Percentiles rank a stretch among this genome's conserved stretches.
These are phyloP conservation scores for Dispira parvispora DNA, from an alignment of 192 early-diverging fungal species.

Conservation along the genomic window DNA sequence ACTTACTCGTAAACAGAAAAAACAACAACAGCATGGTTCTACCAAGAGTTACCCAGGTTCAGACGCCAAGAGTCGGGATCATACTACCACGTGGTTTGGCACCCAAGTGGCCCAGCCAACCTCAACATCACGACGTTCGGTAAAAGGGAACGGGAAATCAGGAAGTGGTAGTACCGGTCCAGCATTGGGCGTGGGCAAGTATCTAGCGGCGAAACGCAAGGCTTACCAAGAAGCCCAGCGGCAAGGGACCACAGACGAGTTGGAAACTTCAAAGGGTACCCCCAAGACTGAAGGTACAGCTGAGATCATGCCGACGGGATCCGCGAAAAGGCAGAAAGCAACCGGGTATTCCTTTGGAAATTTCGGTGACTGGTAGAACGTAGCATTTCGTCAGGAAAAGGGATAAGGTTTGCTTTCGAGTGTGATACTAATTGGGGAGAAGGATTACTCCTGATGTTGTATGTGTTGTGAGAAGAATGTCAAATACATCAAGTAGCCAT, in stretches of 20 bases:
- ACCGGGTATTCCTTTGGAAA: conserved; percentile 21
- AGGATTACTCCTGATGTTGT: too few relatives aligned
- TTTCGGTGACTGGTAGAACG: conserved; percentile 22
- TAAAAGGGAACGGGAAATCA: too few relatives aligned
- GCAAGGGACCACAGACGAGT: too few relatives aligned
- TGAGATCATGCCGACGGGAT: not conserved
- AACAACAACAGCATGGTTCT: conserved; percentile 25
- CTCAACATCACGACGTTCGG: conserved; percentile 8
- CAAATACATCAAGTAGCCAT: too few relatives aligned
- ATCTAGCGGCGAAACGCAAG: conserved; percentile 9
- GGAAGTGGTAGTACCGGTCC: not conserved
- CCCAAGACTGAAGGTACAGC: not conserved
- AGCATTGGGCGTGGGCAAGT: conserved; percentile 7
- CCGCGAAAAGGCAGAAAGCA: conserved; percentile 7
- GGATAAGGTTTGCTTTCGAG: too few relatives aligned
- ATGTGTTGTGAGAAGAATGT: too few relatives aligned
- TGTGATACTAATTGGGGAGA: too few relatives aligned
- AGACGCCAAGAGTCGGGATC: conserved; percentile 35
- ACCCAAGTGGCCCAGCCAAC: conserved; percentile 25
- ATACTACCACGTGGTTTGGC: conserved; percentile 59
- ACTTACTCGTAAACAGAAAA: conserved; percentile 42
- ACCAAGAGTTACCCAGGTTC: conserved; percentile 21
- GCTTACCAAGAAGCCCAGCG: not conserved
- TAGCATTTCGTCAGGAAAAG: too few relatives aligned
- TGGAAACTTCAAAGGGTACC: not conserved